A percentile compares a stretch with the other conserved stretches of the same genome.
Evolutionary conservation across 176 grass and related monocot species (phyloP).

Genomic region (Oryza glumipatula): DNA sequence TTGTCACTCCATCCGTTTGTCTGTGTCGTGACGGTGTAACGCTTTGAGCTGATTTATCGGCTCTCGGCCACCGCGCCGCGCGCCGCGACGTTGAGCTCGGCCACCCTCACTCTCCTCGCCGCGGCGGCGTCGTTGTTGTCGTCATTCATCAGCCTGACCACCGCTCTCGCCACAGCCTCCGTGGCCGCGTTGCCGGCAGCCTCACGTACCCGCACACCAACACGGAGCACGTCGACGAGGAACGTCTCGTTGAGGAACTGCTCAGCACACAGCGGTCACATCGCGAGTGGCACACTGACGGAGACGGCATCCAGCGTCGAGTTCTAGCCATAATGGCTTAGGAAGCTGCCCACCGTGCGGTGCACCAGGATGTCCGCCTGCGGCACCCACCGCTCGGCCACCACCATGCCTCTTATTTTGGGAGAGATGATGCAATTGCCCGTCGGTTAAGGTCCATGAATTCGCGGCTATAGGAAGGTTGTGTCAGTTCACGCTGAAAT

Average conservation of each 20-base stretch:
- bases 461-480: not conserved
- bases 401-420: not conserved
- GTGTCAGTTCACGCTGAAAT: too few species aligned
- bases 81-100: constrained; percentile 21
- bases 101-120: constrained; percentile 18
- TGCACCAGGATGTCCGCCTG: too few species aligned
- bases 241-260: constrained; percentile 65
- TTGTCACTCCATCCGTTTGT: not conserved
- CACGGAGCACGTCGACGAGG: constrained; percentile 48
- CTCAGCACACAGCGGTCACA: constrained; percentile 60
- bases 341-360: too few species aligned
- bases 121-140: not conserved
- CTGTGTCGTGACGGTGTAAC: not conserved
- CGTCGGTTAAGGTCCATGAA: constrained; percentile 24
- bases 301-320: constrained; percentile 42
- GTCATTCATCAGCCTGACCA: constrained; percentile 19
- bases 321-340: constrained; percentile 64
- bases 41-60: constrained; percentile 42
- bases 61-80: constrained; percentile 36
- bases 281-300: constrained; percentile 40
- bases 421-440: not conserved
- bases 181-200: not conserved
- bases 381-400: too few species aligned
- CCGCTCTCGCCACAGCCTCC: constrained; percentile 25
- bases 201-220: constrained; percentile 46